Evolutionary conservation across 371 early-diverging fungal genomes (phyloP), one percentile per base, ranked within the genome.

Genomic region (Amoeboradix gromovi): DNA sequence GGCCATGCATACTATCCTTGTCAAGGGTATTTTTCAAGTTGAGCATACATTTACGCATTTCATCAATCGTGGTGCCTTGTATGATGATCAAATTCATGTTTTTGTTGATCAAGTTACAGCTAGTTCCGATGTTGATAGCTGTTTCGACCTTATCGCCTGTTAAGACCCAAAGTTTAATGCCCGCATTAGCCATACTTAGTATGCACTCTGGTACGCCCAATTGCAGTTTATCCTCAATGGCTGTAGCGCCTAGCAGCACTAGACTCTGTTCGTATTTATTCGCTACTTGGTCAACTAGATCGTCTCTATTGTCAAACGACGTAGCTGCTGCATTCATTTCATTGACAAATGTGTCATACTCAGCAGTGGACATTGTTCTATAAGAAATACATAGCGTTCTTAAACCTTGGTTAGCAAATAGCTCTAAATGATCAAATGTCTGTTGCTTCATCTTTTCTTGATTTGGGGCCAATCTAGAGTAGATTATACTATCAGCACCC

Each of bases 141-240:
- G 85, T 86, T 73, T 85, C 87, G 74, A 83, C 77, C 65, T 79
- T 78, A 17, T 87, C 87, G n/a, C 87, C 81, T 29, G 80, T 80
- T 66, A 81, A 67, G 73, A 80, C 75, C 80, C 80, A 82, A 70
- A 81, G 27, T 72, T 78, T 71, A 17, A 79, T 80, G 0, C 91
- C 84, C 22, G 70, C 66, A 28, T 66, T 29, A 30, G 31, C 0
- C 12, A 31, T 1, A 66, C 17, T 31, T 22, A 22, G 66, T 29
- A 71, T 71, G 16, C 70, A 48, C n/a, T 92, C 85, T 0, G 92
- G 91, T 0, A 94, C 98, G 29, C 89, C 86, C 66, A 93, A 93
- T 76, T 97, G 97, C 31, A 99, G 79, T 73, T 88, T 86, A 78
- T 99, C 99, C 77, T 98, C 98, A 68, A 99, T 94, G 12, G 91